These are phyloP conservation scores for Phytophthora capsici DNA, from an alignment of 352 stramenopile species.

Conservation along the genomic window DNA sequence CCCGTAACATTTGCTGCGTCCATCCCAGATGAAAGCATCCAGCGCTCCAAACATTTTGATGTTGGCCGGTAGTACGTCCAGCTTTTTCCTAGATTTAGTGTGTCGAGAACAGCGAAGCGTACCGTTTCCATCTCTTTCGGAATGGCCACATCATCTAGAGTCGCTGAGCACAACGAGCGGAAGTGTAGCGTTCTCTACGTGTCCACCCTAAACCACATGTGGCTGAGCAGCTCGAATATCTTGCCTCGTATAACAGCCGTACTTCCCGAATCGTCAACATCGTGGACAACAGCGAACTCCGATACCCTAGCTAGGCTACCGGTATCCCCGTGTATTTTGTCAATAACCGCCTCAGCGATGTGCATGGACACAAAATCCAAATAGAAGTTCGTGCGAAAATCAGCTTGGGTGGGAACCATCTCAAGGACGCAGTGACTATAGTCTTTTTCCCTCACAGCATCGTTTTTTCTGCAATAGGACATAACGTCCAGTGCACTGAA, in stretches of 20 bases:
- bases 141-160: not conserved
- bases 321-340: constrained; percentile 3
- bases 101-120: constrained; percentile 4
- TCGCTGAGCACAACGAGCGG: constrained; percentile 5
- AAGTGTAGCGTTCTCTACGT: constrained; percentile 8
- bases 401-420: not conserved
- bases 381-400: constrained; percentile 8
- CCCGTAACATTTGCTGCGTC: constrained; percentile 2
- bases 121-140: constrained; percentile 11
- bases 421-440: too few species aligned
- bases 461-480: too few species aligned
- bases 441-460: too few species aligned
- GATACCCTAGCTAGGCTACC: constrained; percentile 14
- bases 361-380: constrained; percentile 20
- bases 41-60: constrained; percentile 18
- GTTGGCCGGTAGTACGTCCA: constrained; percentile 8
- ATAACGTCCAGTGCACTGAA: too few species aligned
- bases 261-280: constrained; percentile 15
- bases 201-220: constrained; percentile 17
- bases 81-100: constrained; percentile 9
- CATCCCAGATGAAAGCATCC: constrained; percentile 13
- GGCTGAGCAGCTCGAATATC: constrained; percentile 21
- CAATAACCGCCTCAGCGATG: constrained; percentile 16
- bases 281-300: constrained; percentile 10
- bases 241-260: constrained; percentile 12